These are phyloP conservation scores for Paramecium pentaurelia DNA, from an alignment of 73 alveolate species.

Conservation along the genomic window DNA sequence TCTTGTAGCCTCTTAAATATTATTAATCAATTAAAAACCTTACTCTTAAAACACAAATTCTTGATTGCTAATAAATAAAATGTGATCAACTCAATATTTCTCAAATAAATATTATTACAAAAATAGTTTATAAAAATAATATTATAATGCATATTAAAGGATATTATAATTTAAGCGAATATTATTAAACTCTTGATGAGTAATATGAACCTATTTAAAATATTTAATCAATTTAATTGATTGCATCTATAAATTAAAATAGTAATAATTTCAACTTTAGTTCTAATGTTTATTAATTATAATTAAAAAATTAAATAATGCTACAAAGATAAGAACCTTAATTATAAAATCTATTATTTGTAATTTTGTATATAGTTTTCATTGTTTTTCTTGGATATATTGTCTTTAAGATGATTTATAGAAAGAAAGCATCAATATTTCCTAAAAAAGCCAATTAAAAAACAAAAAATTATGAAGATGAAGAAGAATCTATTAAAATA, in stretches of 20 bases:
- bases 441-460: not conserved
- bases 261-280: not conserved
- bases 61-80: not conserved
- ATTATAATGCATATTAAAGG: not conserved
- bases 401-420: not conserved
- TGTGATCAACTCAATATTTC: not conserved
- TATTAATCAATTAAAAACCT: not conserved
- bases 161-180: not conserved
- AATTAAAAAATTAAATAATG: not conserved
- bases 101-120: not conserved
- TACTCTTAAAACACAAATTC: not conserved
- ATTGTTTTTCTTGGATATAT: not conserved
- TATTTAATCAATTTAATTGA: not conserved
- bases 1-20: not conserved
- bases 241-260: not conserved
- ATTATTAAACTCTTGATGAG: not conserved
- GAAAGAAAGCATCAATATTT: not conserved
- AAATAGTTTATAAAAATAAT: not conserved
- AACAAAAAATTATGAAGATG: not conserved
- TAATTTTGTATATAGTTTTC: not conserved
- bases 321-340: not conserved
- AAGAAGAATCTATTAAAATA: not conserved
- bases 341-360: not conserved
- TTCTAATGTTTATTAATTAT: not conserved
- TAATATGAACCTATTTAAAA: not conserved